Percentiles rank a stretch among this genome's conserved stretches.
Evolutionary conservation across 2,329 filamentous ascomycete species (phyloP).

Genomic region (Biscogniauxia marginata): DNA sequence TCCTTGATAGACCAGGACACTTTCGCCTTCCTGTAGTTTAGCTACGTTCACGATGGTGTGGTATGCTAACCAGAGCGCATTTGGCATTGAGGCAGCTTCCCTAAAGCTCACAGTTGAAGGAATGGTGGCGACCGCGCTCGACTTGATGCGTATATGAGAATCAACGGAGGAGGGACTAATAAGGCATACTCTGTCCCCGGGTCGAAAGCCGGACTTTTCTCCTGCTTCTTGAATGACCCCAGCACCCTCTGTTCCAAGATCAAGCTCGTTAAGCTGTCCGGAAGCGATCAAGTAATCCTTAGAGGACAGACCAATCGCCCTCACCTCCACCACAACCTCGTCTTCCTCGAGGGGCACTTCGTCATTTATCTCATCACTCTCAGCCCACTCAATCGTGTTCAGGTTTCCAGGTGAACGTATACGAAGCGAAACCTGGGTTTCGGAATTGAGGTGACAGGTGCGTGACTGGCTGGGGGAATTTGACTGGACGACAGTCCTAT

Average conservation of each 20-base stretch:
- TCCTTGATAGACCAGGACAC: neutral
- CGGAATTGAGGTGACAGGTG: neutral
- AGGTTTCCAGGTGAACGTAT: neutral
- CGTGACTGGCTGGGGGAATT: neutral
- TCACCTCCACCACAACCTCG: conserved; percentile 1
- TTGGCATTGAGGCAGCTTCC: neutral
- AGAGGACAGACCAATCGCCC: neutral
- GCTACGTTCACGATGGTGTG: neutral
- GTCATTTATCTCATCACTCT: neutral
- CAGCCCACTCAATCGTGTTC: neutral
- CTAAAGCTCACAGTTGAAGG: neutral
- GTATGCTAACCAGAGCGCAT: neutral
- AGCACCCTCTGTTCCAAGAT: conserved; percentile 1
- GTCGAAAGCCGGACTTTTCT: neutral
- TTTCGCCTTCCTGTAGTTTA: neutral
- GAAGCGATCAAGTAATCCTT: conserved; percentile 1
- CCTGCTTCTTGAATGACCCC: neutral
- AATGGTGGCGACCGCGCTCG: neutral
- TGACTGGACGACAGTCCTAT: neutral
- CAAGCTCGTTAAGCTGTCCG: neutral
- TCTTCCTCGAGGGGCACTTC: neutral
- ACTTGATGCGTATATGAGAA: neutral
- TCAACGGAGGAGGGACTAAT: neutral
- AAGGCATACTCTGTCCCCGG: conserved; percentile 1
- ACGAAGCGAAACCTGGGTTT: neutral